Evolutionary conservation across 1,284 basidiomycete genomes (phyloP).

Genomic region (Termitomyces sp.): DNA sequence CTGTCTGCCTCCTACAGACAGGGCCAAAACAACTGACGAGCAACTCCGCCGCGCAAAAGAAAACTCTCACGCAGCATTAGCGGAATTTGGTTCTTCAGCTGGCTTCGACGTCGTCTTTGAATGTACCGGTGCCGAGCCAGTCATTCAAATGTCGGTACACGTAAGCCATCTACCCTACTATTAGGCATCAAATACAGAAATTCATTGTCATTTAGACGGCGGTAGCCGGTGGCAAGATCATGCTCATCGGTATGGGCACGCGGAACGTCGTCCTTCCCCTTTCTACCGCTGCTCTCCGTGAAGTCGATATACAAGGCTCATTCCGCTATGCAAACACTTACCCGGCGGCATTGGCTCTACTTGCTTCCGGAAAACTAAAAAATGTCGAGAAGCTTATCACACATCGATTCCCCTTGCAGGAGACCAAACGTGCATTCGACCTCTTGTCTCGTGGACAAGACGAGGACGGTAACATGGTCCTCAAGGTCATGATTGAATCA

Average conservation of each 20-base stretch:
- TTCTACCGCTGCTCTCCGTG: constrained; percentile 76
- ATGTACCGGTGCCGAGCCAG: constrained; percentile 90
- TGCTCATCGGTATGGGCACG: constrained; percentile 94
- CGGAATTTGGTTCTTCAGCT: constrained; percentile 56
- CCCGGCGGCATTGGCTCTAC: constrained; percentile 74
- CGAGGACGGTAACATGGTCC: constrained; percentile 71
- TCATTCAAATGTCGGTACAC: constrained; percentile 84
- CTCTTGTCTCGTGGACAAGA: constrained; percentile 73
- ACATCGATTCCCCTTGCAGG: constrained; percentile 67
- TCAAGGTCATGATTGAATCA: constrained; percentile 77
- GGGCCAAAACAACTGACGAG: constrained; percentile 53
- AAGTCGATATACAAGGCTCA: constrained; percentile 91
- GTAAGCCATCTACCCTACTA: constrained; percentile 41
- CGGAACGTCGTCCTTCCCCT: constrained; percentile 81
- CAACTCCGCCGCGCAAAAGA: constrained; percentile 66
- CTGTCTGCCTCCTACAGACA: constrained; percentile 52
- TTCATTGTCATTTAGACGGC: constrained; percentile 51
- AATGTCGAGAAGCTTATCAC: constrained; percentile 77
- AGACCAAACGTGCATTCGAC: constrained; percentile 74
- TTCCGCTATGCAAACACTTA: constrained; percentile 91
- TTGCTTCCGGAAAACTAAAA: constrained; percentile 58
- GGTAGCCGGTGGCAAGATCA: constrained; percentile 79
- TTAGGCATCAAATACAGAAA: constrained; percentile 4
- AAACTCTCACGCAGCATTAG: constrained; percentile 47
- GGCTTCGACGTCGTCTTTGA: constrained; percentile 93